phyloP scores from a whole-genome alignment of 2,329 filamentous ascomycete genomes.

The Dactylellina cionopaga region DNA sequence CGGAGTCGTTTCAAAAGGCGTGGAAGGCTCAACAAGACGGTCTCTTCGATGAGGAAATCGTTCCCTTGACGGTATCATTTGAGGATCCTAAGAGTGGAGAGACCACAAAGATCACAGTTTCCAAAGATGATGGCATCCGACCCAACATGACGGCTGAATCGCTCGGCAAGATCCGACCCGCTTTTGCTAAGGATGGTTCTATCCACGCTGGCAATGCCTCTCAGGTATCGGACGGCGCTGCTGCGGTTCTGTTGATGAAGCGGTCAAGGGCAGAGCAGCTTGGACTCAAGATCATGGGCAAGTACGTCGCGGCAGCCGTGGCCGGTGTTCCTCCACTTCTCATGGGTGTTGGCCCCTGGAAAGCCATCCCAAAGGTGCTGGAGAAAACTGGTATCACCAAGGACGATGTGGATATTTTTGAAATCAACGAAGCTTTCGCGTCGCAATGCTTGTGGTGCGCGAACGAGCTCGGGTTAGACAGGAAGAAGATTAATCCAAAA shows the following conservation, averaged over 20 bases:
- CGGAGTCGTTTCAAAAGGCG: slow-evolving; percentile 91
- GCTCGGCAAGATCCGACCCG: slow-evolving; percentile 87
- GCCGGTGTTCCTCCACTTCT: slow-evolving; percentile 91
- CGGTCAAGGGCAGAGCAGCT: slow-evolving; percentile 88
- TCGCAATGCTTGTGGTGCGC: slow-evolving; percentile 94
- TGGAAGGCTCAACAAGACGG: slow-evolving; percentile 83
- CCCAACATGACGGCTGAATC: slow-evolving; percentile 86
- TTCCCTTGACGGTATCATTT: slow-evolving; percentile 83
- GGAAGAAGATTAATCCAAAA: slow-evolving; percentile 95
- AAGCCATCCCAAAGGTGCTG: slow-evolving; percentile 91
- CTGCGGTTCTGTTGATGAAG: slow-evolving; percentile 94
- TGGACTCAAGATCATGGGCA: slow-evolving; percentile 88
- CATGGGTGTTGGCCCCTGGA: slow-evolving; percentile 96
- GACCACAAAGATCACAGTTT: slow-evolving; percentile 82
- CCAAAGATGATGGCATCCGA: slow-evolving; percentile 86
- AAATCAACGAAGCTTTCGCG: slow-evolving; percentile 99
- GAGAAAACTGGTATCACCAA: slow-evolving; percentile 85
- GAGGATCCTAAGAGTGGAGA: slow-evolving; percentile 91
- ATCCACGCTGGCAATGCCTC: slow-evolving; percentile 97
- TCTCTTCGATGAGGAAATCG: slow-evolving; percentile 93
- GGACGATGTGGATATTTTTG: slow-evolving; percentile 94
- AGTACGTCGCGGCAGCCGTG: slow-evolving; percentile 85
- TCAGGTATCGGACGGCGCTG: slow-evolving; percentile 94
- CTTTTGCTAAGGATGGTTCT: slow-evolving; percentile 88
- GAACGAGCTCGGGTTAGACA: slow-evolving; percentile 82